These are phyloP conservation scores for Paramyrothecium roridum DNA, from an alignment of 2,329 filamentous ascomycete species.

Conservation along the genomic window DNA sequence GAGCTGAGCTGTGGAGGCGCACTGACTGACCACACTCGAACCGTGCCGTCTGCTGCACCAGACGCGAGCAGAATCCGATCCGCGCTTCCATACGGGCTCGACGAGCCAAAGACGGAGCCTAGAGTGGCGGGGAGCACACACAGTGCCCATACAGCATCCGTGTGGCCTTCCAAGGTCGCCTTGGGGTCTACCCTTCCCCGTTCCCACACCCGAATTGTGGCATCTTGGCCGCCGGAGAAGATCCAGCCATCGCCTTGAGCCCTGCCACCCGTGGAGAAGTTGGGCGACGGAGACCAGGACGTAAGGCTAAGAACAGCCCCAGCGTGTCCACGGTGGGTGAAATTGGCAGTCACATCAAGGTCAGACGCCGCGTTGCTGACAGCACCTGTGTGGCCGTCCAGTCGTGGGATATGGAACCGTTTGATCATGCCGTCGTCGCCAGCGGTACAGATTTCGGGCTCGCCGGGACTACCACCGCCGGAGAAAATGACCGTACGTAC, in stretches of 20 bases:
- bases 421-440: constrained; percentile 96
- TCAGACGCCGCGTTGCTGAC: constrained; percentile 62
- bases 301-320: constrained; percentile 85
- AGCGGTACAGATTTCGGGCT: constrained; percentile 94
- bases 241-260: constrained; percentile 95
- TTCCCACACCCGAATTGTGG: constrained; percentile 93
- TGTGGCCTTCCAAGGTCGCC: constrained; percentile 89
- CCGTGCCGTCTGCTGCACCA: constrained; percentile 84
- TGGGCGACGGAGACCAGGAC: constrained; percentile 82
- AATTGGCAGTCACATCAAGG: constrained; percentile 88
- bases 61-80: constrained; percentile 90
- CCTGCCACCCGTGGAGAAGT: constrained; percentile 84
- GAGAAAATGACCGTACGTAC: constrained; percentile 96
- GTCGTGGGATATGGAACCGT: constrained; percentile 90
- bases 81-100: constrained; percentile 70
- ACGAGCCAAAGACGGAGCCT: constrained; percentile 75
- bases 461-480: constrained; percentile 88
- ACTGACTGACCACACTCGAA: constrained; percentile 93
- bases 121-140: constrained; percentile 86
- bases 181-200: constrained; percentile 92
- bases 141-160: constrained; percentile 92
- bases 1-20: constrained; percentile 83
- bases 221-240: constrained; percentile 94
- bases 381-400: constrained; percentile 52
- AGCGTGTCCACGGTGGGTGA: constrained; percentile 92